Evolutionary conservation across 225 moss, liverwort and hornwort species (phyloP), one percentile per base, ranked within the genome.

Genomic region (Bryoerythrophyllum caledonicum): DNA sequence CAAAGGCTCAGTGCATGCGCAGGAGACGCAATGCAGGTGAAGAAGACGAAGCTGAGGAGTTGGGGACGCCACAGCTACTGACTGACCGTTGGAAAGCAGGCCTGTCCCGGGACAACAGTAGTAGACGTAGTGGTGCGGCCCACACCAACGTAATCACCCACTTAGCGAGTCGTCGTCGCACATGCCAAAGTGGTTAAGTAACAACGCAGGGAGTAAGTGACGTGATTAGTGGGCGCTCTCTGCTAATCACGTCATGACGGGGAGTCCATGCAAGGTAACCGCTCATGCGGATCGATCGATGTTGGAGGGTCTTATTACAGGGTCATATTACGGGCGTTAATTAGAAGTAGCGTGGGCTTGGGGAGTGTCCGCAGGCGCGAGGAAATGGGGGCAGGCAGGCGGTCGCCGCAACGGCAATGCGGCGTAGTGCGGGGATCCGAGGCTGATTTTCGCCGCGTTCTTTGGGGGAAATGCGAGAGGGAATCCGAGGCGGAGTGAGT

Each of bases 21-120:
- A 11, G 58, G 10, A 14, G 1, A 32, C 27, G 19, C 60, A 60
- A 60, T 60, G 60, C 24, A 25, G 30, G 19, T 17, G 61, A 20
- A 34, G 61, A 17, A 32, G 25, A 1, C 6, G 60, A 60, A 60
- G 28, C 16, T 58, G 60, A 25, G 35, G 35, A 62, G 62, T 30
- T 43, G 65, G 65, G 9, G 66, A 46, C 66, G 46, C 66, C 66
- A 65, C 24, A 14, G 40, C 13, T 4, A 6, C 48, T 49, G 27
- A 17, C 66, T 46, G 66, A 66, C 66, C 66, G 66, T 66, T 66
- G 44, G 46, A 44, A 66, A 46, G 41, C 48, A 49, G 6, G 1
- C 4, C 27, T 46, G 66, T 27, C 66, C 44, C 27, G 66, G 8
- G 46, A 66, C 65, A 44, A 26, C 25, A 23, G 44, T 46, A 5